Evolutionary conservation across 306 rosid genomes (phyloP), one percentile per base, ranked within the genome.

Genomic region (Gleditsia sinensis): DNA sequence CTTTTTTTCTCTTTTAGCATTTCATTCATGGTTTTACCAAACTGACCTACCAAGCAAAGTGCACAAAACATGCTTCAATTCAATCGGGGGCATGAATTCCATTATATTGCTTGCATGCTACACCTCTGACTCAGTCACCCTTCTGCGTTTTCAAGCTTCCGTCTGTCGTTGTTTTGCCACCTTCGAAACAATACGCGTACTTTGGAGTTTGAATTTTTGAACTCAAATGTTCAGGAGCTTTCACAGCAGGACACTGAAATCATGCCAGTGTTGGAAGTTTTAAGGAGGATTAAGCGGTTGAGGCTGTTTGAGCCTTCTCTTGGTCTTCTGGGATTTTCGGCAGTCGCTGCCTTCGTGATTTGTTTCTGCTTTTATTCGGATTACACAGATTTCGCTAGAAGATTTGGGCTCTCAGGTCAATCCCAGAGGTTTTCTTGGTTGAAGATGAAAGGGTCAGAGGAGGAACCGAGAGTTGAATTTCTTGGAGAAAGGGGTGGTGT

Each of bases 31-130:
- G 24, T 53, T 59, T 69, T 53, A 69, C 77, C 50, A 62, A 75
- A 75, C 98, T 81, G 83, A 90, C 82, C 92, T 57, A 81, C 84
- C 90, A 92, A 92, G 88, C 90, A 53, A 82, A 82, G 82, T 37
- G 16, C 67, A 11, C 78, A 37, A 24, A n/a, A 50, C 71, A 60
- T 39, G 50, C 45, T 58, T 66, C 72, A 13, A 9, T 37, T 68
- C 49, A 58, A 14, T 16, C 59, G 12, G 71, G 39, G 40, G 71
- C 63, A 65, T 78, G 69, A 66, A 49, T 75, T 42, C 68, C 68
- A 16, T n/a, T n/a, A n/a, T 64, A 2, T 86, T 81, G 70, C 85
- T 84, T 73, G 10, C 60, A 53, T 77, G 45, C 62, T 2, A 70
- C 81, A 46, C 57, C 49, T 64, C 33, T 56, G 43, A 23, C 14